Conservation (phyloP, 805 yeast species). For the Saccharomyces jurei region DNA sequence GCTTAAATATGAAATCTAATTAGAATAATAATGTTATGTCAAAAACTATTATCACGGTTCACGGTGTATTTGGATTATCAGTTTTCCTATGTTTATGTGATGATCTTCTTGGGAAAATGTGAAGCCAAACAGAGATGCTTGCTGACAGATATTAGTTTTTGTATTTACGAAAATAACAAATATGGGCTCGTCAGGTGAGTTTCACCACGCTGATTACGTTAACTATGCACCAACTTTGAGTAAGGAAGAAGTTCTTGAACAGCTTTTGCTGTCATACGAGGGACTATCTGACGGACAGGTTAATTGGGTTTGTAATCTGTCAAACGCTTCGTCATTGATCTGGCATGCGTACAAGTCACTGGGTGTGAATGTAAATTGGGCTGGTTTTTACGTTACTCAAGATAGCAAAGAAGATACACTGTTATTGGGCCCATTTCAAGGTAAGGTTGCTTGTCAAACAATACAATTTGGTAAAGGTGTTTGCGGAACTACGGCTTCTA, state of each 20-base stretch:
- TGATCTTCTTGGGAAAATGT: neutral
- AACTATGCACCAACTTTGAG: constrained; percentile 35
- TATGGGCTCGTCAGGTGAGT: constrained; percentile 17
- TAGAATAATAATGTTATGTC: no score
- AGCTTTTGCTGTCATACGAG: constrained; percentile 50
- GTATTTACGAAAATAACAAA: neutral
- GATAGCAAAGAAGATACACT: constrained; percentile 30
- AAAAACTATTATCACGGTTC: neutral
- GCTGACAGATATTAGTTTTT: neutral
- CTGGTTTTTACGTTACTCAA: constrained; percentile 73
- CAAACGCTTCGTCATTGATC: constrained; percentile 77
- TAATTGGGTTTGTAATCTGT: constrained; percentile 84
- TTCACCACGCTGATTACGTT: constrained; percentile 70
- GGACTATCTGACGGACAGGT: constrained; percentile 55
- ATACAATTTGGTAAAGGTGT: constrained; percentile 80
- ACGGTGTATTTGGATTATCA: neutral
- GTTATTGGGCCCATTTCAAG: constrained; percentile 88
- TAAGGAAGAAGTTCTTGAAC: constrained; percentile 50
- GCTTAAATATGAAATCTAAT: no score
- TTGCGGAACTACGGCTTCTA: constrained; percentile 76
- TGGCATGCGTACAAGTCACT: constrained; percentile 81
- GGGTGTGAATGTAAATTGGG: constrained; percentile 67
- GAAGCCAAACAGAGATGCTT: neutral
- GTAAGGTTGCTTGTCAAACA: constrained; percentile 90
- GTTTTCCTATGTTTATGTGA: neutral